Percentiles rank a stretch among this genome's conserved stretches.
phyloP scores from a whole-genome alignment of 352 stramenopile genomes.

The Phytopythium mirpurense region DNA sequence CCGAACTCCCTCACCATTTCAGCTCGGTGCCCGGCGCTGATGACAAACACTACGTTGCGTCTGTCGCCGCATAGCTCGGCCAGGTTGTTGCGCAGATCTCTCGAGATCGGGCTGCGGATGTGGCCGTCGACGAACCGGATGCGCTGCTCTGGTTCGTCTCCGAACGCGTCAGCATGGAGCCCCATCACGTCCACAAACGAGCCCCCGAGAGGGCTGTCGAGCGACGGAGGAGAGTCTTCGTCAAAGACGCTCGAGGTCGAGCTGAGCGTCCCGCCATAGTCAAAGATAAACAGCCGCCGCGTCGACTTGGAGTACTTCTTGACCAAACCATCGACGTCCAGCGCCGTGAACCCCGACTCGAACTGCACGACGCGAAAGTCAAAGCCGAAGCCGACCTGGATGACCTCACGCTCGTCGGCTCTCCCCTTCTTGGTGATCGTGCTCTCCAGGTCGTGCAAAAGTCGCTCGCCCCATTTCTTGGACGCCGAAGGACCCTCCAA shows the following conservation, averaged over 20 bases:
- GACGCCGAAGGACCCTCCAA: slow-evolving; percentile 63
- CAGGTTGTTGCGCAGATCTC: slow-evolving; percentile 50
- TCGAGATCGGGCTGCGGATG: slow-evolving; percentile 57
- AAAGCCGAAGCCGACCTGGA: slow-evolving; percentile 93
- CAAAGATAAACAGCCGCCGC: slow-evolving; percentile 92
- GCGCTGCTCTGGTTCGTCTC: slow-evolving; percentile 17
- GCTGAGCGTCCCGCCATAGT: slow-evolving; percentile 97
- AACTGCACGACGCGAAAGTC: slow-evolving; percentile 96
- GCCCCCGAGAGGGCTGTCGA: neutral
- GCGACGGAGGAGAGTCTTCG: slow-evolving; percentile 54
- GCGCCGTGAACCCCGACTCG: slow-evolving; percentile 88
- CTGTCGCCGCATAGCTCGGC: slow-evolving; percentile 47
- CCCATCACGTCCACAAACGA: slow-evolving; percentile 2
- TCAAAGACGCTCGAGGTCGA: slow-evolving; percentile 61
- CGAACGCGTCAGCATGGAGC: slow-evolving; percentile 3
- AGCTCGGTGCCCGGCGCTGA: slow-evolving; percentile 48
- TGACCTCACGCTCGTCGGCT: slow-evolving; percentile 50
- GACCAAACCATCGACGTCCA: slow-evolving; percentile 88
- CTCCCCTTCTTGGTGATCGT: slow-evolving; percentile 38
- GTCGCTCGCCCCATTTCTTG: slow-evolving; percentile 90
- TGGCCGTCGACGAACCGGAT: slow-evolving; percentile 65
- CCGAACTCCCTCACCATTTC: slow-evolving; percentile 61
- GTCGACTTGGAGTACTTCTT: slow-evolving; percentile 61
- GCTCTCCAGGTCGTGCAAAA: slow-evolving; percentile 94
- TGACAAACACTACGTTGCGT: slow-evolving; percentile 63